Evolutionary conservation across 179 eudicot genomes (phyloP), one percentile per base, ranked within the genome.

Genomic region (Beta corolliflora): DNA sequence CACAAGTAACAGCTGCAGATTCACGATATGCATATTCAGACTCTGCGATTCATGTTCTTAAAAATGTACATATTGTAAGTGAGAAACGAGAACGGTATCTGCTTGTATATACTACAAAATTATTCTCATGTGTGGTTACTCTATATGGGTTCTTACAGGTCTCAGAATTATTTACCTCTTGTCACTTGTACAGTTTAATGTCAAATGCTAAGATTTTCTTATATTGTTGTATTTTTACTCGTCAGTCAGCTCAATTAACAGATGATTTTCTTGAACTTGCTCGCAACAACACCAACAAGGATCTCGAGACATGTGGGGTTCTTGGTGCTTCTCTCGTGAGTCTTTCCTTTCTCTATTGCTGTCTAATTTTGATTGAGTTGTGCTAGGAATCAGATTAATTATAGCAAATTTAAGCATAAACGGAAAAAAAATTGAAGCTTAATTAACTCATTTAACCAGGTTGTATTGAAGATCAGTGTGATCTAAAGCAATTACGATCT

Each of bases 301-400:
- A 92, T 90, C 83, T 93, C 61, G 97, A 93, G 85, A 93, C 97
- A 23, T 93, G 97, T 87, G 97, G 95, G 81, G 89, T 93, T 81
- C 91, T 92, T 79, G 95, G 92, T 76, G 97, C 97, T 80, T 90
- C 79, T 67, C 91, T 92, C 72, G 97, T 93, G 86, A 88, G 91
- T 31, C 83, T 12, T 15, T 56, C 25, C 58, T 50, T 71, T 25
- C 56, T 59, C 16, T 55, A 7, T 7, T 2, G 15, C 16, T 13
- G 44, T 50, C 5, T 25, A 53, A 5, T 72, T 59, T 12, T 23
- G 29, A 16, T 25, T 16, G 23, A 54, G 18, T 54, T 73, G 21
- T 48, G 55, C 25, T 54, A 31, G 41, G 3, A 1, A 1, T 36
- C 41, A 36, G 41, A 36, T 36, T 3, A 36, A 36, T 36, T 1